Percentiles rank a stretch among this genome's conserved stretches.
phyloP scores from a whole-genome alignment of 768 basidiomycete species.

The Galerina sulciceps region DNA sequence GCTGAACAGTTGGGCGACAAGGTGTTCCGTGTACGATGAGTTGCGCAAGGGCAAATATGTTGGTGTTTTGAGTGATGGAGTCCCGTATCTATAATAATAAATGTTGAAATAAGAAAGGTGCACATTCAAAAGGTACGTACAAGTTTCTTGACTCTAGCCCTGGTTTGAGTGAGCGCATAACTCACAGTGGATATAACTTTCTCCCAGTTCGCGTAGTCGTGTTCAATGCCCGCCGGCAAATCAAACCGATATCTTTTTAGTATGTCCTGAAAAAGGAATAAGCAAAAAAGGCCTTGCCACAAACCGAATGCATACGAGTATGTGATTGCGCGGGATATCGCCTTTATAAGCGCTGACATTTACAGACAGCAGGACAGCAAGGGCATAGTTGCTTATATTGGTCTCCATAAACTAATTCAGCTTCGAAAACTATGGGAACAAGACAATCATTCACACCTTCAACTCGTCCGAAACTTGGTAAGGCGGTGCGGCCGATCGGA shows the following conservation, averaged over 20 bases:
- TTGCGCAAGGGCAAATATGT: conserved; percentile 11
- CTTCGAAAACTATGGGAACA: not conserved
- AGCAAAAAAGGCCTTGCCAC: not conserved
- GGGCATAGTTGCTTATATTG: conserved; percentile 20
- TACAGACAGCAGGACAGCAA: conserved; percentile 20
- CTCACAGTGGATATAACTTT: conserved; percentile 4
- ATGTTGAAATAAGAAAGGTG: not conserved
- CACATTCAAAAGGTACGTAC: not conserved
- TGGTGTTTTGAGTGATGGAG: conserved; percentile 5
- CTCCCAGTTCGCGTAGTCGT: conserved; percentile 10
- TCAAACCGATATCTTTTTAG: conserved; percentile 11
- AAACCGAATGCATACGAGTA: conserved; percentile 8
- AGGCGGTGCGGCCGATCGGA: conserved; percentile 16
- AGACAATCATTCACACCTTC: conserved; percentile 10
- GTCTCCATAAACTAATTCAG: conserved; percentile 10
- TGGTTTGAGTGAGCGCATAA: conserved; percentile 15
- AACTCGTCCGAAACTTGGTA: conserved; percentile 18
- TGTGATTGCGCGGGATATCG: conserved; percentile 17
- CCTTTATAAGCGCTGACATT: conserved; percentile 22
- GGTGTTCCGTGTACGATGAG: conserved; percentile 9
- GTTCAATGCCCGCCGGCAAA: conserved; percentile 8
- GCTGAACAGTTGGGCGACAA: conserved; percentile 12
- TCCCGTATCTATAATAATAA: conserved; percentile 4
- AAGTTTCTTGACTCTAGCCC: conserved; percentile 1
- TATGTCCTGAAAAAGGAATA: conserved; percentile 5